Evolutionary conservation across 208 protist genomes (phyloP).

Genomic region (Lotmaria passim): DNA sequence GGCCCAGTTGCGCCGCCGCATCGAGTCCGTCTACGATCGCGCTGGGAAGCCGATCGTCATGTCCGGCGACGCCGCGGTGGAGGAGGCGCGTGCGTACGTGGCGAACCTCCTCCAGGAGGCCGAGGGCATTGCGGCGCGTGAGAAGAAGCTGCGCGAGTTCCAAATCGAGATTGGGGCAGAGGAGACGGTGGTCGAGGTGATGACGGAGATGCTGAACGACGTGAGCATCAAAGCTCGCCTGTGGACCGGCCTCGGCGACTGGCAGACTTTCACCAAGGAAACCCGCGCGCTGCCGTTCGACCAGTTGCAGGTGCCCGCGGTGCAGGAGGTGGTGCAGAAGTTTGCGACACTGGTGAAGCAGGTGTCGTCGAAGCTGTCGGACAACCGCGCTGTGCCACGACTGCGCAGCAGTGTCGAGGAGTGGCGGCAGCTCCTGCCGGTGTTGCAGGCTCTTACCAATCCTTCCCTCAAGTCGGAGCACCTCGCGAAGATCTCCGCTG

Average conservation of each 20-base stretch:
- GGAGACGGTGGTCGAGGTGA: slow-evolving; percentile 90
- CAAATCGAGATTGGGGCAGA: slow-evolving; percentile 91
- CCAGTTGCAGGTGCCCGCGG: slow-evolving; percentile 62
- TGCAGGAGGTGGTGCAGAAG: slow-evolving; percentile 88
- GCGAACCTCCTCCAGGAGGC: slow-evolving; percentile 77
- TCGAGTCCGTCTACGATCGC: slow-evolving; percentile 88
- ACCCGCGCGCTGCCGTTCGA: slow-evolving; percentile 71
- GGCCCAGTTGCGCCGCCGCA: slow-evolving; percentile 85
- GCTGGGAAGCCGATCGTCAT: slow-evolving; percentile 89
- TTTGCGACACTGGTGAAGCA: slow-evolving; percentile 91
- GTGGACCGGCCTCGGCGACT: slow-evolving; percentile 89
- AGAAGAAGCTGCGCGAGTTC: slow-evolving; percentile 88
- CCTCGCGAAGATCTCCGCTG: slow-evolving; percentile 73
- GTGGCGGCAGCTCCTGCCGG: slow-evolving; percentile 92
- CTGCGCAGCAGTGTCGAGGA: slow-evolving; percentile 92
- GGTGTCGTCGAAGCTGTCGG: slow-evolving; percentile 82
- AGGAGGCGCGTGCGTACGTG: slow-evolving; percentile 87
- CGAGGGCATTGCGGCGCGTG: slow-evolving; percentile 80
- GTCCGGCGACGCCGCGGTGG: slow-evolving; percentile 80
- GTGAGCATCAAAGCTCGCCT: slow-evolving; percentile 89
- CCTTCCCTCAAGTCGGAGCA: slow-evolving; percentile 91
- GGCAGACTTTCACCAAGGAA: slow-evolving; percentile 78
- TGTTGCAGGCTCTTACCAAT: slow-evolving; percentile 94
- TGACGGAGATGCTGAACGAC: slow-evolving; percentile 92
- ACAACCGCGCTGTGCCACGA: slow-evolving; percentile 82